These are phyloP conservation scores for Lactarius hatsudake DNA, from an alignment of 768 basidiomycete genomes.

Conservation along the genomic window DNA sequence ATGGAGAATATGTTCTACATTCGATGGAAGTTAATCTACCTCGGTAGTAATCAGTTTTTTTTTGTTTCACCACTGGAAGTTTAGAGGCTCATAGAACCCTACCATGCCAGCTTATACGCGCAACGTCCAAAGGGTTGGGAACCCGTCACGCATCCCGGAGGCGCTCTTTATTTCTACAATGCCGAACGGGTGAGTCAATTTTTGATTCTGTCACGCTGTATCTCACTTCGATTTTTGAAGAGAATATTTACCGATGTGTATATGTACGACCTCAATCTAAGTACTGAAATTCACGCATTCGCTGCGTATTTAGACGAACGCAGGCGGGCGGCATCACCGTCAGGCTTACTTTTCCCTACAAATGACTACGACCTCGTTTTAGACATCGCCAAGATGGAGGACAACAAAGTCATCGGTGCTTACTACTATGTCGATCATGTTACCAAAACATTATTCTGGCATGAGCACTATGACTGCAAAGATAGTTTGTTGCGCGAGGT, in stretches of 20 bases:
- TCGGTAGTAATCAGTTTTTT: neutral
- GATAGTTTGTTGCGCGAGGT: neutral
- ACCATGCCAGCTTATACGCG: neutral
- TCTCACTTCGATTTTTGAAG: neutral
- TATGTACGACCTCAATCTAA: conserved; percentile 13
- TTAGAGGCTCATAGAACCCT: neutral
- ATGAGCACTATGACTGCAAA: neutral
- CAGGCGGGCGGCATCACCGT: too few relatives aligned
- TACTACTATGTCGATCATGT: conserved; percentile 21
- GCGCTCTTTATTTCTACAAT: conserved; percentile 19
- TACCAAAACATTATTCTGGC: conserved; percentile 15
- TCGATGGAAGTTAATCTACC: neutral
- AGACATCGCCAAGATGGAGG: conserved; percentile 1
- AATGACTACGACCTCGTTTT: conserved; percentile 5
- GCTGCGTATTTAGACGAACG: neutral
- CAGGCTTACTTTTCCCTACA: too few relatives aligned
- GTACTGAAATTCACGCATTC: neutral
- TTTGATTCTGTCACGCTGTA: neutral
- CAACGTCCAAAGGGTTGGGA: neutral
- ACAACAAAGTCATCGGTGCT: neutral
- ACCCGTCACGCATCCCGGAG: conserved; percentile 1
- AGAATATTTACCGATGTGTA: conserved; percentile 20
- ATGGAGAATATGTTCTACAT: fast-evolving
- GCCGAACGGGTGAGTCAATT: neutral
- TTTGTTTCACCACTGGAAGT: neutral